Conservation (phyloP, 2,329 filamentous ascomycete genomes). For the Arthrobotrys entomopaga region DNA sequence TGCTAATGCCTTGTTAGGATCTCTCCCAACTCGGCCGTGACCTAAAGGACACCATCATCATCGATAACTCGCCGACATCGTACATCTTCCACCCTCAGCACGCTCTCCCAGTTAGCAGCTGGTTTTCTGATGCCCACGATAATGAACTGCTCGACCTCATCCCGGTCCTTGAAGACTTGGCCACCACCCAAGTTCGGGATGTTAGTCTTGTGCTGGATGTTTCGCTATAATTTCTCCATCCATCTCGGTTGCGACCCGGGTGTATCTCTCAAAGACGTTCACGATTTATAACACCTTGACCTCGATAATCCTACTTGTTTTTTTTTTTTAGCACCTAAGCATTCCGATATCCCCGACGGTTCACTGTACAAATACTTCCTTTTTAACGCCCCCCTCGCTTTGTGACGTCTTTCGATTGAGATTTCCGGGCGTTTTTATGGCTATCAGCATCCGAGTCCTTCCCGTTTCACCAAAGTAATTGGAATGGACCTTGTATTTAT, state of each 20-base stretch:
- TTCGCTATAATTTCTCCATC: conserved; percentile 65
- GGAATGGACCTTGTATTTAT: conserved; percentile 51
- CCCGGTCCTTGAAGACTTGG: conserved; percentile 96
- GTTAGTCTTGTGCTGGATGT: conserved; percentile 98
- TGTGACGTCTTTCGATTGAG: conserved; percentile 48
- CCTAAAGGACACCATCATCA: conserved; percentile 97
- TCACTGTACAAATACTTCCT: conserved; percentile 51
- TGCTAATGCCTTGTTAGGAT: conserved; percentile 67
- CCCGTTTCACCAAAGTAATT: conserved; percentile 35
- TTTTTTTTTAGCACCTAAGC: conserved; percentile 38
- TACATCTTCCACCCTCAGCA: conserved; percentile 99
- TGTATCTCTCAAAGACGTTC: conserved; percentile 39
- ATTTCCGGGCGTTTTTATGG: conserved; percentile 41
- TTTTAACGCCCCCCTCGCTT: conserved; percentile 41
- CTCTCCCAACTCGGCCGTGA: conserved; percentile 96
- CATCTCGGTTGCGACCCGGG: conserved; percentile 24
- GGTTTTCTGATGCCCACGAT: conserved; percentile 99
- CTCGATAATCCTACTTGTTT: conserved; percentile 46
- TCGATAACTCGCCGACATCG: conserved; percentile 98
- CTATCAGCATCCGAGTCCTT: conserved; percentile 35
- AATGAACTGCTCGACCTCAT: conserved; percentile 98
- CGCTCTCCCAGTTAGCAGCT: conserved; percentile 98
- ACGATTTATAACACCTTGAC: conserved; percentile 54
- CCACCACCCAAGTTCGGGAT: conserved; percentile 86
- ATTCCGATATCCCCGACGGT: conserved; percentile 35